A percentile compares a stretch with the other conserved stretches of the same genome.
Conservation (phyloP, 345 rosid species). For the Gossypium arboreum region DNA sequence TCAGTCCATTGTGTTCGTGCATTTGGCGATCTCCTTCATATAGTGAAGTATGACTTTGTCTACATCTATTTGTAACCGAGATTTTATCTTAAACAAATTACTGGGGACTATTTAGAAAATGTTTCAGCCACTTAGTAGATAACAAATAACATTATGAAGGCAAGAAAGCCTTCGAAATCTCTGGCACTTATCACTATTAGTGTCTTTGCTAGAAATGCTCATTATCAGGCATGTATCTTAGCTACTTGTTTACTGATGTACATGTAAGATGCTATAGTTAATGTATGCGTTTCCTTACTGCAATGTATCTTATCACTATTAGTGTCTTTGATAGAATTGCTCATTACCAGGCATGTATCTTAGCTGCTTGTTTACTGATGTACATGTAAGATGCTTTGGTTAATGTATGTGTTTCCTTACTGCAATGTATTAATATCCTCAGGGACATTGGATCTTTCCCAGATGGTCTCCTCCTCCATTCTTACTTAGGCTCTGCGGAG, state of each 20-base stretch:
- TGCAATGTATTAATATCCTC: conserved; percentile 9
- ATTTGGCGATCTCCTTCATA: conserved; percentile 75
- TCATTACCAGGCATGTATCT: not conserved
- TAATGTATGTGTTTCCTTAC: conserved; percentile 10
- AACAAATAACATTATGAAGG: not conserved
- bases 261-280: not conserved
- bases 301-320: not conserved
- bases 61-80: not conserved
- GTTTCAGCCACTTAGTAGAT: not conserved
- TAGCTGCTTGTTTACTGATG: conserved; percentile 4
- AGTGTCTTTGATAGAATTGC: not conserved
- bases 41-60: conserved; percentile 49
- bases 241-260: conserved; percentile 4
- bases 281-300: conserved; percentile 5
- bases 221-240: not conserved
- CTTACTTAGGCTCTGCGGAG: conserved; percentile 84
- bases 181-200: not conserved
- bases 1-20: conserved; percentile 91
- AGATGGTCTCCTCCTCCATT: conserved; percentile 78
- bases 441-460: conserved; percentile 85
- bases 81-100: not conserved
- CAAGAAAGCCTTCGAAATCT: not conserved
- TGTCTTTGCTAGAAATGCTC: not conserved
- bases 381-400: not conserved
- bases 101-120: not conserved